Conservation (phyloP, 192 early-diverging fungal species). For the Chytriomyces sp. region DNA sequence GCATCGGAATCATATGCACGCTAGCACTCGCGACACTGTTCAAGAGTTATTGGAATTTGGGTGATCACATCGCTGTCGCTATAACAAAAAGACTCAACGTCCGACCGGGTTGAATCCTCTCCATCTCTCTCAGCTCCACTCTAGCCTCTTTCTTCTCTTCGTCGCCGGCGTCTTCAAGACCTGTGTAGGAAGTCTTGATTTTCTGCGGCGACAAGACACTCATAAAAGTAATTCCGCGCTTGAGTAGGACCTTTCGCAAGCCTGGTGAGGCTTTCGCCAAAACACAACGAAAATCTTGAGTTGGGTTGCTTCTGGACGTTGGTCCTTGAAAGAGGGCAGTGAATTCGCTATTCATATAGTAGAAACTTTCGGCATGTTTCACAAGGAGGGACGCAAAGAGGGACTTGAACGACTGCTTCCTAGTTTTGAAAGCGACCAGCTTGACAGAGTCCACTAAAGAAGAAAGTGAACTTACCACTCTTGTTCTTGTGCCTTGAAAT, state of each 20-base stretch:
- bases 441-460: background rate
- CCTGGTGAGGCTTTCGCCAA: slow-evolving; percentile 7
- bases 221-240: background rate
- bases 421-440: background rate
- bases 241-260: background rate
- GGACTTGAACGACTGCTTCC: slow-evolving; percentile 26
- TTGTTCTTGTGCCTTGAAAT: slow-evolving; percentile 11
- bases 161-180: background rate
- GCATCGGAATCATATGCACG: background rate
- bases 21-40: background rate
- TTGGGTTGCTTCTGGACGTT: background rate
- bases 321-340: slow-evolving; percentile 14
- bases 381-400: background rate
- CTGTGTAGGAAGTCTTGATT: slow-evolving; percentile 1
- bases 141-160: slow-evolving; percentile 1
- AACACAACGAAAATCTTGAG: background rate
- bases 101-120: slow-evolving; percentile 10
- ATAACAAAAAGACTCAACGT: background rate
- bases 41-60: too few species aligned
- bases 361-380: slow-evolving; percentile 7
- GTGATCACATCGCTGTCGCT: too few species aligned
- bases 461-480: slow-evolving; percentile 1
- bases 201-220: background rate
- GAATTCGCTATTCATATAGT: slow-evolving; percentile 27
- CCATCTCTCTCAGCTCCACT: slow-evolving; percentile 16